These are phyloP conservation scores for Fragaria iinumae DNA, from an alignment of 306 rosid species.

Conservation along the genomic window DNA sequence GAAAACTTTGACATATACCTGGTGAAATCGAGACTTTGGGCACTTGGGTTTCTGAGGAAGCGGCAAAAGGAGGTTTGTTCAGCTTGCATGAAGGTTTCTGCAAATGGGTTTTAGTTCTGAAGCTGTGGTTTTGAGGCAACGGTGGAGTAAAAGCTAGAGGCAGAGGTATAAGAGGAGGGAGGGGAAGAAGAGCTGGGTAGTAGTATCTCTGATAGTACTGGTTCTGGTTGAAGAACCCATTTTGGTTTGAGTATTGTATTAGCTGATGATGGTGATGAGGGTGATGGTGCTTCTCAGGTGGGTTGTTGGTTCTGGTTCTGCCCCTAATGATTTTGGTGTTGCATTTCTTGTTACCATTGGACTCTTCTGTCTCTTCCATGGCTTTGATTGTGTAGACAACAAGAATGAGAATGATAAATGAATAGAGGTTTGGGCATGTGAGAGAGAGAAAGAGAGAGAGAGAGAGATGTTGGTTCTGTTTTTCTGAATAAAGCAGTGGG, in stretches of 20 bases:
- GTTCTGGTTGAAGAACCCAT: constrained; percentile 58
- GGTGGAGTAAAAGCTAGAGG: constrained; percentile 72
- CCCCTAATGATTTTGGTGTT: constrained; percentile 43
- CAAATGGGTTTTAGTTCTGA: constrained; percentile 59
- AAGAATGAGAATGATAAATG: constrained; percentile 16
- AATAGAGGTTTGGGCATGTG: constrained; percentile 24
- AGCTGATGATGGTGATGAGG: constrained; percentile 50
- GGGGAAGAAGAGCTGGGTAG: constrained; percentile 83
- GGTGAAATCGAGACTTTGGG: constrained; percentile 40
- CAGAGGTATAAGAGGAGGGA: constrained; percentile 71
- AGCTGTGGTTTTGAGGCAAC: constrained; percentile 50
- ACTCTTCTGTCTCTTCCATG: constrained; percentile 74
- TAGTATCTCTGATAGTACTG: constrained; percentile 62
- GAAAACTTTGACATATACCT: constrained; percentile 40
- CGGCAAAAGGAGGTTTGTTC: constrained; percentile 44
- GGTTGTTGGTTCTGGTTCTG: constrained; percentile 25
- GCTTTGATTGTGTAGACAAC: constrained; percentile 32
- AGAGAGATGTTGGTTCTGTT: constrained; percentile 20
- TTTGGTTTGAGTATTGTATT: constrained; percentile 50
- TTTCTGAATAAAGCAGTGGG: constrained; percentile 12
- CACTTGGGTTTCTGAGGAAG: constrained; percentile 57
- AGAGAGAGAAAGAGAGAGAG: constrained; percentile 26
- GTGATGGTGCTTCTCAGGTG: constrained; percentile 46
- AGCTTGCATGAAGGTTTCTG: constrained; percentile 72
- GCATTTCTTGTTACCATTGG: constrained; percentile 63